Base-by-base conservation (phyloP, 164 flowering plant species). In the Aristolochia fimbriata region DNA sequence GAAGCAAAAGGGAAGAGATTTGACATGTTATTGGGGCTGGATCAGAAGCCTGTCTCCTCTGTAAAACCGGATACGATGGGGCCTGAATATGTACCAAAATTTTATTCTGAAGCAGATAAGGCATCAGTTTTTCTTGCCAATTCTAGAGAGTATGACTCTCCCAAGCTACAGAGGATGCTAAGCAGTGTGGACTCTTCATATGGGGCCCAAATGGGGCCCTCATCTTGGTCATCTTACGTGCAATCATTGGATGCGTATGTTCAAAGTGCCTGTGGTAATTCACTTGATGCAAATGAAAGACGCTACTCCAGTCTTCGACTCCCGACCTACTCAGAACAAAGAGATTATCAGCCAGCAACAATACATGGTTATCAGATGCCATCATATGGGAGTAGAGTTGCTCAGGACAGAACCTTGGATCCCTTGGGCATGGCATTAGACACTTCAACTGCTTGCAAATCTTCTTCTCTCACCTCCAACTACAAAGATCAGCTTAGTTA, bases 271-370 rank as follows among this genome's bases (percentile, higher is more conserved):
- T 73, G 64, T 68, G 63, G 56, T 24, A 71, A 57, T 71, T 63
- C 60, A 22, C 25, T 69, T 10, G 87, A 83, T 47, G 23, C 74
- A 46, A 67, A 73, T 48, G 96, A 85, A 81, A 85, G 81, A 69
- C 87, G 93, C 33, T 84, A 84, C 67, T 79, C 84, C 45, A 87
- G 98, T 76, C 73, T 87, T 75, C 86, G 84, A n/a, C 69, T 77
- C 53, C 83, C 85, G 20, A 69, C 84, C 41, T 75, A 90, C 68
- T 71, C 86, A 60, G 85, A 73, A 50, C 72, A 76, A 20, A 67
- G 73, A 78, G 87, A 86, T 65, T 65, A 84, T 73, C 97, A 93
- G 75, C 99, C 97, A 19, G 83, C 83, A 46, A 93, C 96, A 8
- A 75, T 90, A 6, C 97, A 88, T 75, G 99, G 95, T 49, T 88